Percentiles rank a stretch among this genome's conserved stretches.
Conservation (phyloP, 805 yeast species). For the Kuraishia cidri region DNA sequence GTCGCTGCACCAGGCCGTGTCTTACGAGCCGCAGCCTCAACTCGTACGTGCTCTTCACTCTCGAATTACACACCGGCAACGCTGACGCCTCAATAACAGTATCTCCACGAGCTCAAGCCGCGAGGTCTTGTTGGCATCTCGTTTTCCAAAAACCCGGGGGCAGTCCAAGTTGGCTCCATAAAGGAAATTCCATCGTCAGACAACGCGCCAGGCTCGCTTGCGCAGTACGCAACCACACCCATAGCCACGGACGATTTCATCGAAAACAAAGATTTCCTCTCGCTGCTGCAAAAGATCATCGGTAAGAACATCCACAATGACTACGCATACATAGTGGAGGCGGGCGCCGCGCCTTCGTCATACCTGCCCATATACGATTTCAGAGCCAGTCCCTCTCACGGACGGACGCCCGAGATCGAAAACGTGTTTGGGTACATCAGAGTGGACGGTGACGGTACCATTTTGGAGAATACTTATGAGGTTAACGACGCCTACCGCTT, state of each 20-base stretch:
- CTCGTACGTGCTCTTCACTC: no score
- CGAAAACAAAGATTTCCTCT: slow-evolving; percentile 15
- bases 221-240: no score
- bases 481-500: slow-evolving; percentile 50
- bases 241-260: slow-evolving; percentile 15
- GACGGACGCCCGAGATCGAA: slow-evolving; percentile 62
- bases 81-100: no score
- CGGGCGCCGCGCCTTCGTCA: slow-evolving; percentile 38
- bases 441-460: slow-evolving; percentile 45
- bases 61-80: no score
- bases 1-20: no score
- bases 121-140: no score
- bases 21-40: no score
- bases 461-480: slow-evolving; percentile 47
- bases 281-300: slow-evolving; percentile 13
- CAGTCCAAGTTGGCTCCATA: no score
- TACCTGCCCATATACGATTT: slow-evolving; percentile 69
- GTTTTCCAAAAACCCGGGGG: no score
- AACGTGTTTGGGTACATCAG: slow-evolving; percentile 64
- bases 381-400: slow-evolving; percentile 53
- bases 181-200: no score
- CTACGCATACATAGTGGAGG: slow-evolving; percentile 46
- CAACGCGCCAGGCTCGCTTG: no score
- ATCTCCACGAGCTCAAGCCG: no score
- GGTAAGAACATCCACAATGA: slow-evolving; percentile 26